Base-by-base conservation (phyloP, 2,329 filamentous ascomycete species). In the Dactylonectria estremocensis region DNA sequence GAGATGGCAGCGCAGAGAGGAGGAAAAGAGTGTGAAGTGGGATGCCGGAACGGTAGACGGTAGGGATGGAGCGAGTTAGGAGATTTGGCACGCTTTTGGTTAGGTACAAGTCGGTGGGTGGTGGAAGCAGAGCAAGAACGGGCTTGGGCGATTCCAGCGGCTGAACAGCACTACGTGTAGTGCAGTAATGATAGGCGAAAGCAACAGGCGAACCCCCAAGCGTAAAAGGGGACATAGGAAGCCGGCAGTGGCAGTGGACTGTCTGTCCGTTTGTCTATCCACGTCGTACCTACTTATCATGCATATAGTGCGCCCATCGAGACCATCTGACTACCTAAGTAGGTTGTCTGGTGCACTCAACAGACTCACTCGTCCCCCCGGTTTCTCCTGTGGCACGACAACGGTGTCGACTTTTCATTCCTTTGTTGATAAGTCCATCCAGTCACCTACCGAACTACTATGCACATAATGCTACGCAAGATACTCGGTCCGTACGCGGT, bases 11-110 rank as follows among this genome's bases (percentile, higher is more conserved):
- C 20, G 22, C 45, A 35, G 55, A 45, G 52, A 14, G 11, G 16
- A 35, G 20, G 28, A 63, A 50, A 63, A 63, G 60, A 43, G 60
- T 62, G 60, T 56, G 52, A 56, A 31, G 58, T 61, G 58, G 60
- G 48, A 60, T 60, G 57, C 40, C 35, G 6, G 20, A 28, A 28
- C 24, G 24, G 24, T 28, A 28, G 45, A 14, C 50, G 60, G 20
- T 56, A 46, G 52, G 52, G 52, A 55, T 33, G 52, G 31, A 46
- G 60, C 50, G 48, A 54, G 20, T 20, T 20, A 53, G 22, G 24
- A 55, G 52, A 56, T 56, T 46, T 37, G 50, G 50, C n/a, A 35
- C 50, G 43, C 43, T 49, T 46, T 35, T 31, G 46, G 52, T 49
- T 56, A 46, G 60, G 60, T 53, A 63, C 59, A 61, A 22, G 59